Base-by-base conservation (phyloP, 306 rosid species). In the Vigna hirtella region DNA sequence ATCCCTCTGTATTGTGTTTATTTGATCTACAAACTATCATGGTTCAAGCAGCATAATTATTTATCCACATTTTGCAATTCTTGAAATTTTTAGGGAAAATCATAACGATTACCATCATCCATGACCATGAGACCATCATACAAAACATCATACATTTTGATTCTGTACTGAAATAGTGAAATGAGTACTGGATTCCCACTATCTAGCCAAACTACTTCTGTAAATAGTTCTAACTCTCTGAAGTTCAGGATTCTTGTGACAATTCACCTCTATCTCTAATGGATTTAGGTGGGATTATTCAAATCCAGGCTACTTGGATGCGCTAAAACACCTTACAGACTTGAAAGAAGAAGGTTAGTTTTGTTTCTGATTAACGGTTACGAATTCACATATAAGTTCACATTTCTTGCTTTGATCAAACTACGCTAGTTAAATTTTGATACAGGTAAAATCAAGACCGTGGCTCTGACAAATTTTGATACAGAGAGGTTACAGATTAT, bases 241-340 rank as follows among this genome's bases (percentile, higher is more conserved):
- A 56, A 57, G 64, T 50, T 68, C 61, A 42, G 38, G 53, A 26
- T 45, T 67, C 43, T 26, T 49, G 20, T 85, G 56, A 76, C 20
- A 58, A 26, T 74, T 55, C 76, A 49, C 47, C 74, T 69, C n/a
- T 38, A 51, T 72, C 83, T 88, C 59, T 20, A 20, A 20, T 20
- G 22, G 73, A 77, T 83, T 79, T 84, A 95, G 98, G 98, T 92
- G 98, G 98, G 97, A 91, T 78, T 95, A 92, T 77, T 82, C 99
- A 56, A 95, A 91, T 81, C 26, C 89, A 42, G 98, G 98, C 57
- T 95, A 93, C 86, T 87, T 95, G 69, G 97, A 93, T 84, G 98
- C 99, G 36, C 90, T 95, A 70, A 92, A 91, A 85, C 98, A 95
- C 85, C 97, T 92, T 73, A 86, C 98, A 45, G 98, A 92, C 87